Percentiles rank a stretch among this genome's conserved stretches.
These are phyloP conservation scores for Cynara cardunculus DNA, from an alignment of 129 eudicot species.

Conservation along the genomic window DNA sequence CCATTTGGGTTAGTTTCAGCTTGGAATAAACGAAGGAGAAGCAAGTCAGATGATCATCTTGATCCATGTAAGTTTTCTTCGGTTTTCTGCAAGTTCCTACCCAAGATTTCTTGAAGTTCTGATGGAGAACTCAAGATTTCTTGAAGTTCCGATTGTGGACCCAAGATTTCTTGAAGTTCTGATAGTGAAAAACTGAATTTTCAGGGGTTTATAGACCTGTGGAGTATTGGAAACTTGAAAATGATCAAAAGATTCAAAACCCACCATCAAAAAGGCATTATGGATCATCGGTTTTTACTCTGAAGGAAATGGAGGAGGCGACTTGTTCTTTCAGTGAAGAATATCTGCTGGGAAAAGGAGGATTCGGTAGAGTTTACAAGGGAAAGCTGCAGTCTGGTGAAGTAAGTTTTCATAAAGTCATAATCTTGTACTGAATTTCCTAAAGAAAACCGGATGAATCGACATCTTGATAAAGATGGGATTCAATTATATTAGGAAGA, in stretches of 20 bases:
- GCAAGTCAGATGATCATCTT: conserved; percentile 72
- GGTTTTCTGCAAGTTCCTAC: background rate
- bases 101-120: conserved; percentile 12
- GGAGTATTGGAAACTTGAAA: conserved; percentile 78
- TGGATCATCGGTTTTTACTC: conserved; percentile 78
- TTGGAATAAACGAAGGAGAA: conserved; percentile 94
- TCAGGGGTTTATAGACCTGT: conserved; percentile 87
- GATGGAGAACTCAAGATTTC: background rate
- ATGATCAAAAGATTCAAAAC: conserved; percentile 40
- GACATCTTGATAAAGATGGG: background rate
- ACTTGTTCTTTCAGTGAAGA: conserved; percentile 82
- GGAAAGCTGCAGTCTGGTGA: conserved; percentile 86
- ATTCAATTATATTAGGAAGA: background rate
- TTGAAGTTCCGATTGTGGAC: too few relatives aligned
- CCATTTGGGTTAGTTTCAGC: conserved; percentile 90
- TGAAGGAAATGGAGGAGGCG: conserved; percentile 94
- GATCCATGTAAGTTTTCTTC: conserved; percentile 61
- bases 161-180: conserved; percentile 11
- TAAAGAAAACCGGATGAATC: background rate
- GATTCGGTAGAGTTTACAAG: conserved; percentile 91
- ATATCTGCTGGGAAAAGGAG: conserved; percentile 83
- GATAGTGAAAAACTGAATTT: conserved; percentile 9
- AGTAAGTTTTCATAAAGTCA: conserved; percentile 41
- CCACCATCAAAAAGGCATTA: conserved; percentile 64
- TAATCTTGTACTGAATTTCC: background rate